phyloP scores from a whole-genome alignment of 176 grass and related monocot species.

The Avena sativa region DNA sequence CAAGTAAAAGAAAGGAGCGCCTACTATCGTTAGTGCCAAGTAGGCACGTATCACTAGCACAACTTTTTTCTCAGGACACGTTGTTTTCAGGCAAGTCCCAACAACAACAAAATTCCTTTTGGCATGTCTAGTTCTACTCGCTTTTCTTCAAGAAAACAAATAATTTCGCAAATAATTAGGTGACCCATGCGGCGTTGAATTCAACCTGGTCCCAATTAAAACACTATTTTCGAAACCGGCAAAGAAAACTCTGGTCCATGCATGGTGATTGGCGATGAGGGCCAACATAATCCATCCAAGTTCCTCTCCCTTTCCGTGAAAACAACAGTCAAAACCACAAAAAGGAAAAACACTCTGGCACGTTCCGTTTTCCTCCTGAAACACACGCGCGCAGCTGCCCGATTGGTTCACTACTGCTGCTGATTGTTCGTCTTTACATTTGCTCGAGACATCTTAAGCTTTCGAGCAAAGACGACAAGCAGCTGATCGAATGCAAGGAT shows the following conservation, averaged over 20 bases:
- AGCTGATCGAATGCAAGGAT: no score
- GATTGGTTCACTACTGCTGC: not conserved
- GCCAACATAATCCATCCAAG: conserved; percentile 7
- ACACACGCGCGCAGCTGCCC: not conserved
- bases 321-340: conserved; percentile 24
- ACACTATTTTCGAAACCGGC: conserved; percentile 16
- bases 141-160: conserved; percentile 19
- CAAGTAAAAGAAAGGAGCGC: not conserved
- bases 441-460: not conserved
- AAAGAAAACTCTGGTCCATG: conserved; percentile 35
- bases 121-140: not conserved
- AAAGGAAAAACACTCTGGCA: not conserved
- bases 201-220: conserved; percentile 41
- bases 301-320: conserved; percentile 7
- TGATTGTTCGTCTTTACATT: not conserved
- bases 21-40: not conserved
- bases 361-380: conserved; percentile 14
- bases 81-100: conserved; percentile 38
- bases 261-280: conserved; percentile 42
- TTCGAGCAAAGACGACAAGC: not conserved
- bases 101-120: conserved; percentile 23
- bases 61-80: not conserved
- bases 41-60: not conserved
- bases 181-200: conserved; percentile 41
- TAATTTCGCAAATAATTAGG: not conserved